Evolutionary conservation across 257 asterid species (phyloP).

Genomic region (Rauvolfia tetraphylla): DNA sequence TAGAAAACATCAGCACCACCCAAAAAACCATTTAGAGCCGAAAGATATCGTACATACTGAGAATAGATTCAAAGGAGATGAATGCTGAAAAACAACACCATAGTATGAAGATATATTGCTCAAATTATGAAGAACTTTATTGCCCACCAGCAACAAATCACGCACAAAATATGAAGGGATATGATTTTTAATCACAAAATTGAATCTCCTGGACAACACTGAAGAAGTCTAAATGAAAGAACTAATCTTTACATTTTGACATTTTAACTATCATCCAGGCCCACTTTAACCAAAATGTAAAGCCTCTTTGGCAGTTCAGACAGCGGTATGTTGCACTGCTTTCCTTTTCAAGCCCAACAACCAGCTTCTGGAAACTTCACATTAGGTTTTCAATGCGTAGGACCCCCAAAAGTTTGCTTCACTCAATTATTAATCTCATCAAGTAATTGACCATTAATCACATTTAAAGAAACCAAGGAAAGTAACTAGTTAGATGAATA

Average conservation of each 20-base stretch:
- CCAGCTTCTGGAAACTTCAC: not conserved
- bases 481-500: not conserved
- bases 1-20: conserved; percentile 13
- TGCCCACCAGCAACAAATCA: not conserved
- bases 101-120: not conserved
- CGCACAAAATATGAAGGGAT: not conserved
- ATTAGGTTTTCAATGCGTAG: not conserved
- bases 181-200: not conserved
- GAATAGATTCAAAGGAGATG: not conserved
- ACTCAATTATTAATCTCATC: not conserved
- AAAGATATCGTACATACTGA: not conserved
- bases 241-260: not conserved
- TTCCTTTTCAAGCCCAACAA: not conserved
- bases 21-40: not conserved
- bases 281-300: not conserved
- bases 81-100: not conserved
- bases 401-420: not conserved
- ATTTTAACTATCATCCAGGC: not conserved
- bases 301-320: conserved; percentile 2
- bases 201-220: not conserved
- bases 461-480: not conserved
- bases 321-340: not conserved
- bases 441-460: not conserved
- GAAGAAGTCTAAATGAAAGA: not conserved
- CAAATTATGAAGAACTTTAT: not conserved